Base-by-base conservation (phyloP, 306 rosid species). In the Mucuna pruriens region DNA sequence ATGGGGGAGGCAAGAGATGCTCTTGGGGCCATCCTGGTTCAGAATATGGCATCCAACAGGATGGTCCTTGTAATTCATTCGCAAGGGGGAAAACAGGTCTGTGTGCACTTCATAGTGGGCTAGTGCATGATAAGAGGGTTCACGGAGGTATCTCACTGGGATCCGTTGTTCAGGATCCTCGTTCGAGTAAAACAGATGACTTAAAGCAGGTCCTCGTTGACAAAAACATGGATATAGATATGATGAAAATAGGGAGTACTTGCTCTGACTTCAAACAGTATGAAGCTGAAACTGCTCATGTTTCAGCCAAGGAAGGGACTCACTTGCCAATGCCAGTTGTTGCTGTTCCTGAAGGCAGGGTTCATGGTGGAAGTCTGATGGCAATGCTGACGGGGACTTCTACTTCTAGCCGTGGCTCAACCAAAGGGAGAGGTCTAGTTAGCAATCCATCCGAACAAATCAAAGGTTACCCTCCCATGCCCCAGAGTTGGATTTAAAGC, bases 1-100 rank as follows among this genome's bases (percentile, higher is more conserved):
- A 94, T 86, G 98, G 98, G n/a, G 98, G 98, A 77, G 98, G 98
- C 83, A 94, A 94, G 81, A 90, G 93, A 80, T 94, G 98, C 87
- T 92, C 92, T 39, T 94, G 98, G 98, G 98, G 96, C 66, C 95
- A 90, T 87, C 89, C 90, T 1, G 97, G 90, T 58, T 91, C 98
- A 74, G 91, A 88, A 68, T 90, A 82, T 49, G 85, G 90, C 22
- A 79, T 17, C 63, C 86, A 86, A 80, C 82, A 88, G 6, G 84
- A 85, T 62, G 88, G 82, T 87, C 92, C 97, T 69, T 94, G 98
- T 46, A 85, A 77, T 86, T 94, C 98, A 57, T 94, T 92, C 76
- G 96, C 98, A 15, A 86, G 97, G 82, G 97, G 98, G 15, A 94
- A 92, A 82, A 89, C 91, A 17, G 98, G 98, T 75, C 90, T 94